These are phyloP conservation scores for Vanderwaltozyma yarrowii DNA, from an alignment of 805 yeast species.

Conservation along the genomic window DNA sequence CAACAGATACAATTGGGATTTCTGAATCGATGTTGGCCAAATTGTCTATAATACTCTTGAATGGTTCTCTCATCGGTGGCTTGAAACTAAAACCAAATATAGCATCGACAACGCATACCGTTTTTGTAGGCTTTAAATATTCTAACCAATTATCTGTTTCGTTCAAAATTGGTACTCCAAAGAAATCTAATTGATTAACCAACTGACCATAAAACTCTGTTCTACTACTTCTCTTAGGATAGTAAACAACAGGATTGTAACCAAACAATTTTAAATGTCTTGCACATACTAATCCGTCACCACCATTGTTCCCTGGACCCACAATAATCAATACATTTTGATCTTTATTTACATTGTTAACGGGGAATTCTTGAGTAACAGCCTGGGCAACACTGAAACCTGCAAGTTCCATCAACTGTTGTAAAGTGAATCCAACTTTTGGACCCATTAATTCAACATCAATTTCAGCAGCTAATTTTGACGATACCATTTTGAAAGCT, in stretches of 20 bases:
- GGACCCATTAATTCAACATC: conserved; percentile 84
- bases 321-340: conserved; percentile 57
- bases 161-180: conserved; percentile 50
- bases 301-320: conserved; percentile 96
- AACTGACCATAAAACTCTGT: conserved; percentile 48
- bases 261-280: conserved; percentile 79
- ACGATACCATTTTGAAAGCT: conserved; percentile 33
- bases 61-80: conserved; percentile 81
- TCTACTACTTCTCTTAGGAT: conserved; percentile 59
- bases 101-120: conserved; percentile 61
- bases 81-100: conserved; percentile 89
- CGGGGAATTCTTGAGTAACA: conserved; percentile 55
- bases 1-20: conserved; percentile 68
- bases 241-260: conserved; percentile 63
- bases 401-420: conserved; percentile 77
- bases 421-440: conserved; percentile 35
- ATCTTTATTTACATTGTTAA: conserved; percentile 22
- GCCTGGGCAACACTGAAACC: conserved; percentile 92
- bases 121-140: conserved; percentile 23
- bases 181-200: conserved; percentile 52
- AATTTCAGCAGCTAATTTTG: conserved; percentile 56
- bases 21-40: conserved; percentile 28
- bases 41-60: conserved; percentile 37
- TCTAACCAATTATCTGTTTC: conserved; percentile 26
- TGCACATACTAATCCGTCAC: conserved; percentile 95